Conservation (phyloP, 805 yeast species). For the Komagataella populi region DNA sequence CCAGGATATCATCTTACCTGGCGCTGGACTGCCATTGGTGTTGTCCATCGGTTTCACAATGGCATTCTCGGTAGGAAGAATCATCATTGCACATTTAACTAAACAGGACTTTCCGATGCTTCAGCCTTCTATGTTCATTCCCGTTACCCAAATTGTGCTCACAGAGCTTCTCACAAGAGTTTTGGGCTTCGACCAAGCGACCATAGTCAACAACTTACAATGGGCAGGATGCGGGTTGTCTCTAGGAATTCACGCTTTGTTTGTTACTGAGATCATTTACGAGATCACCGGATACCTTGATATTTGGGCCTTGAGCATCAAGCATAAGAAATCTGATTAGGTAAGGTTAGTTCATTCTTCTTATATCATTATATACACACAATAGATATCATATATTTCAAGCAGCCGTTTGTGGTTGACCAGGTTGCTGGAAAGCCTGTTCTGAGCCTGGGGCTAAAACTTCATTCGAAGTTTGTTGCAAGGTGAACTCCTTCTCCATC, state of each 20-base stretch:
- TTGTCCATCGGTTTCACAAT: constrained; percentile 60
- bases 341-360: not conserved
- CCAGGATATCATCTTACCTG: constrained; percentile 36
- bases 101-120: constrained; percentile 61
- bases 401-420: constrained; percentile 6
- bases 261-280: constrained; percentile 65
- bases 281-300: constrained; percentile 73
- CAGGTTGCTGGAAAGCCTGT: constrained; percentile 20
- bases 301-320: constrained; percentile 74
- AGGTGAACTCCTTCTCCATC: constrained; percentile 81
- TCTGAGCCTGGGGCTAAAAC: constrained; percentile 59
- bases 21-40: constrained; percentile 39
- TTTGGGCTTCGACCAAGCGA: constrained; percentile 24
- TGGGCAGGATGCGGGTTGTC: constrained; percentile 61
- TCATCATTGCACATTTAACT: constrained; percentile 79
- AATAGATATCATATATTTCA: constrained; percentile 1
- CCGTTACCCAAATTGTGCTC: constrained; percentile 32
- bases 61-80: constrained; percentile 85
- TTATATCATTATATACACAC: not conserved
- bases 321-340: constrained; percentile 46
- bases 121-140: constrained; percentile 59
- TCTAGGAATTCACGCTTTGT: constrained; percentile 53
- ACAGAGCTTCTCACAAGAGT: constrained; percentile 20
- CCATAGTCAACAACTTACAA: constrained; percentile 35
- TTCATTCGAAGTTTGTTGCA: constrained; percentile 68